Evolutionary conservation across 768 basidiomycete genomes (phyloP), one percentile per base, ranked within the genome.

Genomic region (Tricholoma matsutake): DNA sequence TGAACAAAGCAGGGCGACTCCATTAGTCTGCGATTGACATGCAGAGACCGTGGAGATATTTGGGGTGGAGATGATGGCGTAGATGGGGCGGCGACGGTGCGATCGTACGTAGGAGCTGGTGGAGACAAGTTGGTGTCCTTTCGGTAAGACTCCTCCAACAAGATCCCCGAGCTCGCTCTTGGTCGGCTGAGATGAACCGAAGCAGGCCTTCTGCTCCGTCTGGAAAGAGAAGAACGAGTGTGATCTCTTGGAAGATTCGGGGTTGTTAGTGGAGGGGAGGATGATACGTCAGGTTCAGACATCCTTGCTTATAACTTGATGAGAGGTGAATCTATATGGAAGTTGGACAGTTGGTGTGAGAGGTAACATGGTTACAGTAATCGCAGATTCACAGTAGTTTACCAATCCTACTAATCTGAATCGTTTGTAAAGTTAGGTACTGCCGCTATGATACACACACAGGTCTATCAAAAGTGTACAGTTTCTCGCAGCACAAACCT

Each of bases 1-100:
- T 98, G 95, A 37, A 98, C 87, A 74, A 95, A 96, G 71, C 94
- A 97, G 9, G 95, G 95, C 0, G 92, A 94, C 49, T 81, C 77
- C 66, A 80, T 75, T 20, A 79, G 69, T 56, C 77, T 73, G 61
- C 59, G 56, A 62, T 60, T 61, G 58, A 61, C 65, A 9, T 54
- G 58, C 32, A 54, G 35, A 58, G 66, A 37, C 54, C 56, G 62
- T 22, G 49, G 57, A 49, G 64, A 59, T 39, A 66, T 58, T 51
- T 64, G 53, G 35, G 56, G 64, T 20, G 67, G 34, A 35, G 65
- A 56, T 20, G 60, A 43, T 22, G 58, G 29, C 31, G 58, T 58
- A 60, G 59, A 63, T 58, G 62, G 57, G 16, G 67, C 69, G 7
- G 69, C 71, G 11, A 68, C 55, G 25, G 64, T 64, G n/a, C 52